A percentile compares a stretch with the other conserved stretches of the same genome.
These are phyloP conservation scores for Buxus sempervirens DNA, from an alignment of 164 flowering plant species.

Conservation along the genomic window DNA sequence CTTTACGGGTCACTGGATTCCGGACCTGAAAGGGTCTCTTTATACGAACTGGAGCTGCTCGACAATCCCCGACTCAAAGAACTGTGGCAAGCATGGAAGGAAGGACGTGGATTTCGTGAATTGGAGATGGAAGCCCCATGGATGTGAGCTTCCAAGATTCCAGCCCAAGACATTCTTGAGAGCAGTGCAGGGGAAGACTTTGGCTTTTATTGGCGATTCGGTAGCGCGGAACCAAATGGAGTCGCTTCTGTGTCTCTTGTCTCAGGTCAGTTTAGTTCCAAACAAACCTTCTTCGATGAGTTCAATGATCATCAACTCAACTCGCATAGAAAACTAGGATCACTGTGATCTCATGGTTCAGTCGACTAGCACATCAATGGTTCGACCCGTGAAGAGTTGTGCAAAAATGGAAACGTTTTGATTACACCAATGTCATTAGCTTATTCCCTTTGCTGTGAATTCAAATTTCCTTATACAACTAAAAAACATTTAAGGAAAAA, in stretches of 20 bases:
- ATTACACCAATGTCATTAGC: no score
- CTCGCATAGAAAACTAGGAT: no score
- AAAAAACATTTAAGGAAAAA: no score
- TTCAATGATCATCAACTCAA: no score
- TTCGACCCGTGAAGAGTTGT: no score
- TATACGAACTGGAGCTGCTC: slow-evolving; percentile 43
- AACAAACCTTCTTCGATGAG: no score
- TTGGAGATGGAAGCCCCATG: slow-evolving; percentile 62
- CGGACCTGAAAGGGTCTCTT: slow-evolving; percentile 25
- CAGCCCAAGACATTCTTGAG: slow-evolving; percentile 27
- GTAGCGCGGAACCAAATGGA: slow-evolving; percentile 55
- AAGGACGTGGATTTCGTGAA: slow-evolving; percentile 39
- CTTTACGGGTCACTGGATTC: slow-evolving; percentile 47
- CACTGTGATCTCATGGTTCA: no score
- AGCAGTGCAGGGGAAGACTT: slow-evolving; percentile 30
- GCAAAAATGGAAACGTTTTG: no score
- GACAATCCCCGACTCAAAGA: slow-evolving; percentile 46
- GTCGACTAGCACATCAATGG: no score
- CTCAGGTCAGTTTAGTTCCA: no score
- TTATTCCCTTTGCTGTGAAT: no score
- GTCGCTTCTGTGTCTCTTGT: slow-evolving; percentile 52
- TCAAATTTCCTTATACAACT: no score
- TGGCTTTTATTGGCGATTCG: slow-evolving; percentile 55
- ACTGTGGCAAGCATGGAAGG: slow-evolving; percentile 47
- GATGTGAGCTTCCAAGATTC: slow-evolving; percentile 42